Base-by-base conservation (phyloP, 2,329 filamentous ascomycete species). In the Fusarium nematophilum region DNA sequence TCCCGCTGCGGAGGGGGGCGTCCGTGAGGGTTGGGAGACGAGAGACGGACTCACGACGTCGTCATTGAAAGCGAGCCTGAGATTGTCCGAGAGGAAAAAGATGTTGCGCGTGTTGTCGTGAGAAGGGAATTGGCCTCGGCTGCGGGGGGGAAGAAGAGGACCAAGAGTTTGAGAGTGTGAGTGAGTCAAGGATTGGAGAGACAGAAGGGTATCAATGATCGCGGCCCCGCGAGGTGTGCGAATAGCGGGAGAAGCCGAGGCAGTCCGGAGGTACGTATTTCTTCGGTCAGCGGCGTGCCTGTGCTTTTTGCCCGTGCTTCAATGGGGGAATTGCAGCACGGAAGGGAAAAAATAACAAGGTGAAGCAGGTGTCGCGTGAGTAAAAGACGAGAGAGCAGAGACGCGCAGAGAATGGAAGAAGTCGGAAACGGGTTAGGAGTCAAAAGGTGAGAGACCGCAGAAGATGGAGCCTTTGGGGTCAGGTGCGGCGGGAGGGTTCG, bases 231-330 rank as follows among this genome's bases (percentile, higher is more conserved):
- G 66, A 57, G 58, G 53, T 36, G 56, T 64, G 57, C 51, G 37
- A 62, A 62, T 64, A 62, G 61, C 60, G 62, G 59, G 63, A 62
- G 65, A 66, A 70, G 67, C 67, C 67, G 67, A 70, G 67, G 67
- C 61, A 66, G 62, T 42, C 51, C 47, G 54, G 49, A 46, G 59
- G 56, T 62, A 61, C 56, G 50, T 38, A 48, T 40, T 33, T 40
- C 30, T 36, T 59, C 53, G 40, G 46, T 47, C 26, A 43, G 40
- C 25, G 37, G 50, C 49, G 49, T 53, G 53, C 33, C 33, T 47
- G 30, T 38, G 31, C 53, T 43, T 40, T 51, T 36, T 51, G 44
- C 52, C 27, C 26, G 47, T 27, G 48, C 29, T 23, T 31, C 5
- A 13, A 26, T 40, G 37, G 34, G 45, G 43, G 18, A 53, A 57